phyloP scores from a whole-genome alignment of 2,329 filamentous ascomycete species.

The Calonectria leucothoes region DNA sequence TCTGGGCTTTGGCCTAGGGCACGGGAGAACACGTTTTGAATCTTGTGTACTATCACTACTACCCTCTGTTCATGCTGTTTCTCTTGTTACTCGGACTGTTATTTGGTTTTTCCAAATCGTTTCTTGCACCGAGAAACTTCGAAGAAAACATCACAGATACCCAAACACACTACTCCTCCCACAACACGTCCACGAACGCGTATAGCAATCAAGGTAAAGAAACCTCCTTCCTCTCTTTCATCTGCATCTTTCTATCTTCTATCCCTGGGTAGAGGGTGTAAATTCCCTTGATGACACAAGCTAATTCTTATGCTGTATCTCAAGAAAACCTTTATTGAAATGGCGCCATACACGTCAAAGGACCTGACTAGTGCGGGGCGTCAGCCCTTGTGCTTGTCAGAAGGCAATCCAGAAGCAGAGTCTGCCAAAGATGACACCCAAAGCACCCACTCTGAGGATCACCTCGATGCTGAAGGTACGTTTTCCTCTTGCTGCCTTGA shows the following conservation, averaged over 20 bases:
- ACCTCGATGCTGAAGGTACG: not conserved
- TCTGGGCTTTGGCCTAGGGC: not conserved
- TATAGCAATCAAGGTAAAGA: not conserved
- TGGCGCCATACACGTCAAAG: constrained; percentile 5
- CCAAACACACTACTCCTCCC: not conserved
- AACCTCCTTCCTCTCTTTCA: not conserved
- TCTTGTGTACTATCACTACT: not conserved
- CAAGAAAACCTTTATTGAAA: not conserved
- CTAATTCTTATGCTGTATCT: not conserved
- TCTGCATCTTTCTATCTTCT: not conserved
- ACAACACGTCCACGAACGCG: not conserved
- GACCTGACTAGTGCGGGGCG: not conserved
- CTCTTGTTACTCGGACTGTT: not conserved
- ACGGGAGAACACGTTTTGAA: no score
- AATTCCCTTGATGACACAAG: not conserved
- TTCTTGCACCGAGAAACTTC: not conserved
- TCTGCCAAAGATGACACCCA: not conserved
- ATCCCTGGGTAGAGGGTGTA: not conserved
- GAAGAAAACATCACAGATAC: not conserved
- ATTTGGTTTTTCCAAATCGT: not conserved
- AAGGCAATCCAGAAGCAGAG: not conserved
- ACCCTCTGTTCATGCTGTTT: no score
- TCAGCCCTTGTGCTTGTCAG: not conserved
- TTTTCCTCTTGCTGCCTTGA: not conserved
- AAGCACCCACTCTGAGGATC: not conserved